phyloP scores from a whole-genome alignment of 345 rosid genomes.

The Firmiana major region DNA sequence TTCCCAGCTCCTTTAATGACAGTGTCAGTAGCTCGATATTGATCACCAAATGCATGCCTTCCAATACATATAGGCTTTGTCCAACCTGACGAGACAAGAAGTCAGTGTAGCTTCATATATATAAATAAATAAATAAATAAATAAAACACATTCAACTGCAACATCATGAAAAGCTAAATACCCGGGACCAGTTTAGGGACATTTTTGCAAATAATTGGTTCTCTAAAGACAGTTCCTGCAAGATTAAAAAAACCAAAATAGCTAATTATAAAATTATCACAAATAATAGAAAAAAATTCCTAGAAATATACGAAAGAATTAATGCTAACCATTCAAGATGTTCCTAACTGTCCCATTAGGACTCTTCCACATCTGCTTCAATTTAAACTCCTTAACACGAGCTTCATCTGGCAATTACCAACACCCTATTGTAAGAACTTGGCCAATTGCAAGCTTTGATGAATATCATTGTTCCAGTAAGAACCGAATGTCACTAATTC shows the following conservation, averaged over 20 bases:
- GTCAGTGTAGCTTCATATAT: conserved; percentile 2
- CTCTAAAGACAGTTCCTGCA: conserved; percentile 97
- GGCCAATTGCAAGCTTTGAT: neutral
- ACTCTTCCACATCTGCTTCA: conserved; percentile 98
- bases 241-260: conserved; percentile 18
- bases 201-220: conserved; percentile 94
- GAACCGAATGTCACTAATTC: neutral
- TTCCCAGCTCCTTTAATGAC: conserved; percentile 91
- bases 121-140: neutral
- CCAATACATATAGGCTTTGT: conserved; percentile 97
- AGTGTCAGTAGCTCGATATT: conserved; percentile 87
- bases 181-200: conserved; percentile 86
- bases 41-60: conserved; percentile 99
- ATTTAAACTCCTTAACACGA: conserved; percentile 76
- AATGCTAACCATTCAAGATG: conserved; percentile 74
- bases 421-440: conserved; percentile 12
- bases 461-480: neutral
- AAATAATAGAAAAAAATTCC: neutral
- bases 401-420: conserved; percentile 64
- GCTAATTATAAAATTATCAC: neutral
- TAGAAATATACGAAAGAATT: neutral
- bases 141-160: neutral
- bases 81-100: conserved; percentile 60
- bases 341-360: conserved; percentile 97
- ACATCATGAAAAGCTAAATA: conserved; percentile 16